Evolutionary conservation across 2,329 filamentous ascomycete genomes (phyloP), one percentile per base, ranked within the genome.

Genomic region (Pyrenophora graminea): DNA sequence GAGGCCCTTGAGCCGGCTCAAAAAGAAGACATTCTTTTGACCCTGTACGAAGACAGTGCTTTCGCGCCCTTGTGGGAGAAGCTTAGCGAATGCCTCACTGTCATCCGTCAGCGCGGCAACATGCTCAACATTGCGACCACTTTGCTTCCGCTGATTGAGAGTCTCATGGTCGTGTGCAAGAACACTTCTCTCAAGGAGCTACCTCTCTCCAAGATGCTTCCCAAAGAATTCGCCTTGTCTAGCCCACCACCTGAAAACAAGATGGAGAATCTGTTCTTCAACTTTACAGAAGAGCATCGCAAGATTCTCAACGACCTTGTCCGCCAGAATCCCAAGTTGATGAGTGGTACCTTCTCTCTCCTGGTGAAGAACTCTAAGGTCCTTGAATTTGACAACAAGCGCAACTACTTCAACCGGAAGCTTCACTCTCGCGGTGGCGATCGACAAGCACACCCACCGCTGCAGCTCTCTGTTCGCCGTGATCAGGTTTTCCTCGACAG

Each of bases 281-380:
- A 84, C 41, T 99, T 99, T 71, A 99, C 94, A 0, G 94, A 97
- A 70, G 92, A 97, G 51, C 94, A 99, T 74, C 90, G 94, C 57
- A 94, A 96, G 69, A 96, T 99, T 59, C 84, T 99, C 62, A 99
- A 99, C 69, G 94, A 99, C 72, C 88, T 99, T 59, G 94, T 99
- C 48, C 88, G 95, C 58, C 91, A 96, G 69, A 97, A 96, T 62
- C 94, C 95, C 25, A 96, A 96, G 74, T 85, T 99, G 58, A 99
- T 99, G 95, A 97, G 93, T 52, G 94, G 94, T 45, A 97, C 93
- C 2, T 97, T 99, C 76, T 92, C 93, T 9, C 82, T 99, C 13
- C 78, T 99, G 40, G 94, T 97, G 57, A 97, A 96, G 80, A 99
- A 99, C 69, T 95, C 94, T 21, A 99, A 97, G 81, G 95, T 99